Evolutionary conservation across 2,329 filamentous ascomycete genomes (phyloP).

Genomic region (Torrubiellomyces zombiae): DNA sequence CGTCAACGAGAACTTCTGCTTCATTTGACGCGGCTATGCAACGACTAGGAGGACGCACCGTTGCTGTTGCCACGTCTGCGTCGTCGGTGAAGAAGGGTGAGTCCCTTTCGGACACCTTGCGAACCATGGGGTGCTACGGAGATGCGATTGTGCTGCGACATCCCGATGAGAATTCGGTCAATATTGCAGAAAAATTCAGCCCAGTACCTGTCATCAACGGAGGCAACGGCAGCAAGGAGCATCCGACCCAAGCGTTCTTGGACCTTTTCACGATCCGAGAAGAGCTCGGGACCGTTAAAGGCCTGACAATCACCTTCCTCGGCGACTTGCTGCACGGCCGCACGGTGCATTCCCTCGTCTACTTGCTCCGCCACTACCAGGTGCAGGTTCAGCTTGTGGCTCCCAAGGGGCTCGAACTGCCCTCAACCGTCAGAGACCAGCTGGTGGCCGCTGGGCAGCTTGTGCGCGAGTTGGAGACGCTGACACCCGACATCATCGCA

Average conservation of each 20-base stretch:
- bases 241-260: constrained; percentile 93
- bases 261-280: constrained; percentile 98
- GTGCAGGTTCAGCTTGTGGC: constrained; percentile 86
- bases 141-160: constrained; percentile 95
- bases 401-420: constrained; percentile 62
- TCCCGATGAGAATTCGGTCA: constrained; percentile 64
- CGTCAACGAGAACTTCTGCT: constrained; percentile 83
- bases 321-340: constrained; percentile 88
- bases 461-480: constrained; percentile 53
- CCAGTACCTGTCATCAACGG: constrained; percentile 92
- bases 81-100: constrained; percentile 93
- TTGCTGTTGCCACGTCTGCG: constrained; percentile 64
- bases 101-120: constrained; percentile 79
- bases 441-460: constrained; percentile 63
- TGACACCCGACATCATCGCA: constrained; percentile 77
- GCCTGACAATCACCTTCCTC: constrained; percentile 87
- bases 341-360: constrained; percentile 86
- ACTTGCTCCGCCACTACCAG: constrained; percentile 89
- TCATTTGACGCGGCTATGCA: constrained; percentile 99
- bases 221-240: constrained; percentile 88
- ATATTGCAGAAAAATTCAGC: constrained; percentile 72
- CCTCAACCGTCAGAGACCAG: constrained; percentile 54
- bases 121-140: constrained; percentile 84
- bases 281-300: constrained; percentile 88
- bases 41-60: constrained; percentile 75